Base-by-base conservation (phyloP, 2,329 filamentous ascomycete species). In the Neofusicoccum cordaticola region DNA sequence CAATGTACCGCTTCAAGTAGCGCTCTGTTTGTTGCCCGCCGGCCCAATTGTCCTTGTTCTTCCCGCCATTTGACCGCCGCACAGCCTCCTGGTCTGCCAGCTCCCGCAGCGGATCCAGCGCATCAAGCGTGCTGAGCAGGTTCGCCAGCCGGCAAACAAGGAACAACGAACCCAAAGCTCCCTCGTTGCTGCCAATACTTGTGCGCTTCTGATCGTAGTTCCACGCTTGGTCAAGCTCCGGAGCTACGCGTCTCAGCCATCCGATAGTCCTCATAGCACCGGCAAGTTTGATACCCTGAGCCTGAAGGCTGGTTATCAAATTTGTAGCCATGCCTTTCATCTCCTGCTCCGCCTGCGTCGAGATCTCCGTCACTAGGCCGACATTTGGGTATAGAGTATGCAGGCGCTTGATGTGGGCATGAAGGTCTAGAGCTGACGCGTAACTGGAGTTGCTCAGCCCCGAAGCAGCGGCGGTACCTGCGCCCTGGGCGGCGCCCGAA, bases 1-100 rank as follows among this genome's bases (percentile, higher is more conserved):
- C 95, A 71, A 99, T 91, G 77, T 96, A 99, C 53, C 93, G 86
- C 77, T 98, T 99, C 48, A 99, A 81, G 72, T 93, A 99, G 60
- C 93, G 86, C 76, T 98, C 95, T 0, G 93, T 97, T 75, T 98
- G 95, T 72, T 96, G 93, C 0, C 94, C 94, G 0, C 87, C 87
- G 2, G 85, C 86, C 85, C 85, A 90, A 9, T 7, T 35, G 41
- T 77, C 71, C 11, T 63, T 84, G 73, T 57, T 77, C 12, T 71
- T 61, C 22, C 45, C 63, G n/a, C 63, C 53, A 15, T 35, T 72
- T 37, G 67, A 56, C 51, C 86, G 78, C 47, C 80, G 80, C 35
- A 79, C 73, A 0, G 83, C 88, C 77, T 97, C 94, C 72, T 96
- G 91, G 70, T 98, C 93, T 53, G 95, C 95, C 2, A 99, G 85